Evolutionary conservation across 2,329 filamentous ascomycete genomes (phyloP).

Genomic region (Pseudogymnoascus sp.): DNA sequence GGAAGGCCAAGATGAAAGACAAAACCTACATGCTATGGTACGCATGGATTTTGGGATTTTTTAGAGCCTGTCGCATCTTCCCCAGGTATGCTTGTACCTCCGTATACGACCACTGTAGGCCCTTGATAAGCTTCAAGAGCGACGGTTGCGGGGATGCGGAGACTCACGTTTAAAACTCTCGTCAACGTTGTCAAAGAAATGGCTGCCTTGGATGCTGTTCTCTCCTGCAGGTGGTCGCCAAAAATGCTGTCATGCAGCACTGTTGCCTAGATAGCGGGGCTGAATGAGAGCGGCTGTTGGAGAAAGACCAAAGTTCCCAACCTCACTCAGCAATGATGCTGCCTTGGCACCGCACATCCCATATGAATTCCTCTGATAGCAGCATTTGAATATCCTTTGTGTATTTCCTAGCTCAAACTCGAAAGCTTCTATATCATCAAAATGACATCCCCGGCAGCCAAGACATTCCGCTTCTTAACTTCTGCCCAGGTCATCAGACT

Average conservation of each 20-base stretch:
- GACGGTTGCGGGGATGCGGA: background rate
- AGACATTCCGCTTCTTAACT: background rate
- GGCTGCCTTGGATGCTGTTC: background rate
- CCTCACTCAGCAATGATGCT: no score
- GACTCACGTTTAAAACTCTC: conserved; percentile 19
- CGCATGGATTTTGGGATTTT: conserved; percentile 17
- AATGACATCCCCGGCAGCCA: background rate
- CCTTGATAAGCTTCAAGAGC: background rate
- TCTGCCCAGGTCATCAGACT: background rate
- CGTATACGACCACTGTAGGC: conserved; percentile 14
- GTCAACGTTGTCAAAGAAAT: conserved; percentile 15
- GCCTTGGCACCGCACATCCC: no score
- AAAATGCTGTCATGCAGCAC: background rate
- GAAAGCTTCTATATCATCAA: background rate
- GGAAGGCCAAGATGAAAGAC: background rate
- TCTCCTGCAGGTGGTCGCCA: background rate
- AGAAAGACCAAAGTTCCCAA: background rate
- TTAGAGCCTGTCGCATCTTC: conserved; percentile 16
- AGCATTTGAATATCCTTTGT: no score
- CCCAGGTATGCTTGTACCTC: conserved; percentile 16
- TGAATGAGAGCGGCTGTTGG: background rate
- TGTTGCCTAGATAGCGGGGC: background rate
- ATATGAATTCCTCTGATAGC: no score
- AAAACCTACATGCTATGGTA: conserved; percentile 19
- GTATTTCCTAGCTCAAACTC: background rate